Percentiles rank a stretch among this genome's conserved stretches.
Evolutionary conservation across 2,329 filamentous ascomycete species (phyloP).

Genomic region (Aureobasidium zeae): DNA sequence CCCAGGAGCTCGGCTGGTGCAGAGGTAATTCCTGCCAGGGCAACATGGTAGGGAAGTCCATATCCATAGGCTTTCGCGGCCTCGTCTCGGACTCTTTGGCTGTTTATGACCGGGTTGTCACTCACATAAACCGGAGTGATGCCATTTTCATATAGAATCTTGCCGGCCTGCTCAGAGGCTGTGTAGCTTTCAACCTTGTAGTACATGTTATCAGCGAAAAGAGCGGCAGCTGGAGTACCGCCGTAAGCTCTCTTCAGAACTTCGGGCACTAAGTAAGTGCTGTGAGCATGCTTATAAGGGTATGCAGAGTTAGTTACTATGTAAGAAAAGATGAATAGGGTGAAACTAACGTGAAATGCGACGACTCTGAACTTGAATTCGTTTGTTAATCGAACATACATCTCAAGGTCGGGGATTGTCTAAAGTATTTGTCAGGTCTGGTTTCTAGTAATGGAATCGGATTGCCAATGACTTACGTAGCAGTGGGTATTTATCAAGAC

Average conservation of each 20-base stretch:
- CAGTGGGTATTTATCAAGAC: conserved; percentile 64
- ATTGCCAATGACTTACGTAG: too few relatives aligned
- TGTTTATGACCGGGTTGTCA: conserved; percentile 61
- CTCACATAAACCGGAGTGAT: conserved; percentile 60
- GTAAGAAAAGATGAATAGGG: too few relatives aligned
- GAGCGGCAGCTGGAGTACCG: conserved; percentile 38
- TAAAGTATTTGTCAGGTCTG: too few relatives aligned
- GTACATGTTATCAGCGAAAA: conserved; percentile 65
- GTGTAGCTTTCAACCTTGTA: conserved; percentile 61
- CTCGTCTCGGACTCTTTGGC: conserved; percentile 59
- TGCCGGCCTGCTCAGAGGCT: conserved; percentile 57
- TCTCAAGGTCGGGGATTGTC: conserved; percentile 59
- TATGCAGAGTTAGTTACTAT: too few relatives aligned
- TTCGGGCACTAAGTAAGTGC: conserved; percentile 58
- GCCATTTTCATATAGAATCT: conserved; percentile 54
- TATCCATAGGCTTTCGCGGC: conserved; percentile 37
- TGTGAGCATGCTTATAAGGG: conserved; percentile 52
- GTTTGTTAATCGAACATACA: conserved; percentile 60
- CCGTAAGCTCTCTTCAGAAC: conserved; percentile 36
- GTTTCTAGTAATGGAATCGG: too few relatives aligned
- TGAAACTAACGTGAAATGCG: conserved; percentile 65
- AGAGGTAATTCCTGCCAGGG: conserved; percentile 33
- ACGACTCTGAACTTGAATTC: conserved; percentile 60
- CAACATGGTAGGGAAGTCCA: conserved; percentile 34
- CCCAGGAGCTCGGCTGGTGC: conserved; percentile 34